These are phyloP conservation scores for Tricholoma hemisulphureum DNA, from an alignment of 768 basidiomycete genomes.

Conservation along the genomic window DNA sequence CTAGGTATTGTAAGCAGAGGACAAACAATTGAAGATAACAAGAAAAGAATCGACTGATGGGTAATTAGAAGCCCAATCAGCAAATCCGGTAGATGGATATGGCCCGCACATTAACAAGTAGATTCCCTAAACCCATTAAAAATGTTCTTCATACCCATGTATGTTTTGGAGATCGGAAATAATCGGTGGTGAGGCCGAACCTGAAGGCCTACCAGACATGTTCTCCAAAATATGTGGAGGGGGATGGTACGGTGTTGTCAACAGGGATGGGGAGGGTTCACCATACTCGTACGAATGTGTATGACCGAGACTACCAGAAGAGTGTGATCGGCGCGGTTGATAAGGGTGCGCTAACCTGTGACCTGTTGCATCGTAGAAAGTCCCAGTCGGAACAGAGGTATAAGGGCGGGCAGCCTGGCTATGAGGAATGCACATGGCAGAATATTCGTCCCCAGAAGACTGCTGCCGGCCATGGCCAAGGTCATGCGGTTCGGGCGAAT, in stretches of 20 bases:
- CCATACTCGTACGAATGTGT: not conserved
- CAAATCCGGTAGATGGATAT: not conserved
- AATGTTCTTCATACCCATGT: constrained; percentile 3
- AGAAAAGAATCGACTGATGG: not conserved
- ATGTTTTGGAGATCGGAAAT: constrained; percentile 14
- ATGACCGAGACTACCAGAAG: constrained; percentile 7
- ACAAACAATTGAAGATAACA: not conserved
- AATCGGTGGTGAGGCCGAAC: constrained; percentile 13
- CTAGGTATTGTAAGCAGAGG: not conserved
- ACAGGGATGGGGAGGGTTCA: constrained; percentile 19
- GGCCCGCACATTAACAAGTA: not conserved
- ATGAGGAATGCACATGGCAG: constrained; percentile 22
- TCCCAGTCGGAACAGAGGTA: constrained; percentile 25
- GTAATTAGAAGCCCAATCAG: not conserved
- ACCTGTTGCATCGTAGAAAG: constrained; percentile 21
- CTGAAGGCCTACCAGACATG: constrained; percentile 1
- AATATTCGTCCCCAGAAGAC: constrained; percentile 18
- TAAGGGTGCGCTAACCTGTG: constrained; percentile 16
- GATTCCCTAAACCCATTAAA: not conserved
- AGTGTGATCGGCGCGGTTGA: constrained; percentile 8
- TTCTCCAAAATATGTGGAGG: constrained; percentile 15
- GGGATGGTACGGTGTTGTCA: constrained; percentile 29
- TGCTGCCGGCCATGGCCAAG: constrained; percentile 10
- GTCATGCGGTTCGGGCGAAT: constrained; percentile 8
- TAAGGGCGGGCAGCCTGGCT: constrained; percentile 26